Percentiles rank a stretch among this genome's conserved stretches.
These are phyloP conservation scores for Triticum urartu DNA, from an alignment of 176 grass and related monocot species.

Conservation along the genomic window DNA sequence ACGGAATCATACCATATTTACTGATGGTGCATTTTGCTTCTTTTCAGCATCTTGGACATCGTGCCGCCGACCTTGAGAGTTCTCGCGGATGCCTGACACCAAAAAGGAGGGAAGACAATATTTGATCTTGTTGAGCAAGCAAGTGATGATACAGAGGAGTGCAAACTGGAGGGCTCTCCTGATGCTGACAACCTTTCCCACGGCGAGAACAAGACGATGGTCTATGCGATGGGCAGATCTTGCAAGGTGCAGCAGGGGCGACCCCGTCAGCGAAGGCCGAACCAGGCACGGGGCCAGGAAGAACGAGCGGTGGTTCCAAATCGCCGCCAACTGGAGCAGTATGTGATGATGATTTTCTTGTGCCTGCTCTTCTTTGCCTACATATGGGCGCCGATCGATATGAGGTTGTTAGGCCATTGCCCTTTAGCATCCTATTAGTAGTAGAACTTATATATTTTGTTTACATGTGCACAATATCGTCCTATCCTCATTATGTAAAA, in stretches of 20 bases:
- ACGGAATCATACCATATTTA: not conserved
- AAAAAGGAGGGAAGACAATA: not conserved
- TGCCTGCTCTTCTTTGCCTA: not conserved
- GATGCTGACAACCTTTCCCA: no score
- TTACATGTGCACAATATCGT: no score
- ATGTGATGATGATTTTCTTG: not conserved
- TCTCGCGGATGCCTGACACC: not conserved
- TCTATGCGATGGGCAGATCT: not conserved
- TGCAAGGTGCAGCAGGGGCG: not conserved
- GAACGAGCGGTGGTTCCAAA: not conserved
- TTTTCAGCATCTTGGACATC: not conserved
- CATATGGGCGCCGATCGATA: no score
- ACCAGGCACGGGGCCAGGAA: not conserved
- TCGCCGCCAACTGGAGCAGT: not conserved
- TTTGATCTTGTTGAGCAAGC: no score
- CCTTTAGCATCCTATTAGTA: no score
- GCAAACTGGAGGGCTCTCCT: no score
- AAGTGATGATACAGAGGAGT: no score
- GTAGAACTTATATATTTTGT: no score
- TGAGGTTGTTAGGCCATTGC: no score
- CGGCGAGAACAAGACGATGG: no score
- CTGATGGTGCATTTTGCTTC: not conserved
- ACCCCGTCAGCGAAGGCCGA: not conserved
- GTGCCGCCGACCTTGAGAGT: not conserved
- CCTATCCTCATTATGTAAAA: no score